Conservation (phyloP, 164 flowering plant species). For the Magnolia changhungtana region DNA sequence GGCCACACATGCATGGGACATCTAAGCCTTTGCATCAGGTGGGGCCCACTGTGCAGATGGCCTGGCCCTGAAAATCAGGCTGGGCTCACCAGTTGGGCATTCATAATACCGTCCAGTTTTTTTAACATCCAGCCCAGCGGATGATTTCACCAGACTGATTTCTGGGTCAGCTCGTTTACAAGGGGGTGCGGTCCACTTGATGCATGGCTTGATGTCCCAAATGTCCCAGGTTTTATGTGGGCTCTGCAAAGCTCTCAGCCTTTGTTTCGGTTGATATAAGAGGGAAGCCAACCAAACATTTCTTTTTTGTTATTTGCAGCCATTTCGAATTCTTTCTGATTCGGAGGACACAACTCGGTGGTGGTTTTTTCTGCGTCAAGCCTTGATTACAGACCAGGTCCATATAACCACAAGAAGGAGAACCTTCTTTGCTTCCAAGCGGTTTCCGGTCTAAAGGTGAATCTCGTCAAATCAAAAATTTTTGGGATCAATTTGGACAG, state of each 20-base stretch:
- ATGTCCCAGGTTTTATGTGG: not conserved
- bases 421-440: too few species aligned
- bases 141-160: too few species aligned
- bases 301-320: constrained; percentile 37
- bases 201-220: not conserved
- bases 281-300: not conserved
- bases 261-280: not conserved
- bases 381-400: constrained; percentile 29
- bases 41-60: not conserved
- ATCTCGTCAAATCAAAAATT: too few species aligned
- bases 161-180: not conserved
- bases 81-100: not conserved
- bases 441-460: too few species aligned
- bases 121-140: too few species aligned
- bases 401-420: not conserved
- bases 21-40: not conserved
- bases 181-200: not conserved
- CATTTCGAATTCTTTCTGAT: constrained; percentile 89
- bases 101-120: not conserved
- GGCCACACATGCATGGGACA: not conserved
- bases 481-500: too few species aligned
- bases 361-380: constrained; percentile 80
- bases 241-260: not conserved
- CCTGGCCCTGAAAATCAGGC: not conserved
- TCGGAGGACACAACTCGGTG: constrained; percentile 92